Percentiles rank a stretch among this genome's conserved stretches.
phyloP scores from a whole-genome alignment of 768 basidiomycete genomes.

The Stropharia rugosoannulata region DNA sequence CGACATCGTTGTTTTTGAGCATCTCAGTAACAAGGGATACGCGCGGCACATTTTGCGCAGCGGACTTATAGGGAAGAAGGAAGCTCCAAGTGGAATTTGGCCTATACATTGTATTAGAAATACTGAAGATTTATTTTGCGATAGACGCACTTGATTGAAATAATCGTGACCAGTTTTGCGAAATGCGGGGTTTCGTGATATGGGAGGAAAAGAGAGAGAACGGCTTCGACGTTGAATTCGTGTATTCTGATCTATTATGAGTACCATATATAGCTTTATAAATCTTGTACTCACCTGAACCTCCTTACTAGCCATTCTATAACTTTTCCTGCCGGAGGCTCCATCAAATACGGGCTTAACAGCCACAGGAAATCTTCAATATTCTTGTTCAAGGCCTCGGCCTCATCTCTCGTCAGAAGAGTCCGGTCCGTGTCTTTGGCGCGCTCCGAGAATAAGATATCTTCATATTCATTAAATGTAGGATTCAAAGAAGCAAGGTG shows the following conservation, averaged over 20 bases:
- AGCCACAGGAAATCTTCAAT: slow-evolving; percentile 65
- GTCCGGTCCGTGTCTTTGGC: slow-evolving; percentile 80
- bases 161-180: slow-evolving; percentile 86
- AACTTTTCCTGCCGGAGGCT: slow-evolving; percentile 77
- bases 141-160: slow-evolving; percentile 64
- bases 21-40: slow-evolving; percentile 74
- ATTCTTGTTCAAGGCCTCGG: slow-evolving; percentile 57
- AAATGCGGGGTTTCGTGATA: slow-evolving; percentile 96
- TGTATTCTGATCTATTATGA: slow-evolving; percentile 59
- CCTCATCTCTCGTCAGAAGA: slow-evolving; percentile 61
- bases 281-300: slow-evolving; percentile 71
- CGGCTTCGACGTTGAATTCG: slow-evolving; percentile 84
- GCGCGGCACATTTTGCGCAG: slow-evolving; percentile 74
- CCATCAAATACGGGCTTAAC: slow-evolving; percentile 80
- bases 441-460: slow-evolving; percentile 75
- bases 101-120: slow-evolving; percentile 30
- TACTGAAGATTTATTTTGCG: background rate
- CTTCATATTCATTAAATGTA: slow-evolving; percentile 59
- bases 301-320: slow-evolving; percentile 94
- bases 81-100: slow-evolving; percentile 65
- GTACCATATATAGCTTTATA: background rate
- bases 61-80: slow-evolving; percentile 73
- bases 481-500: slow-evolving; percentile 68
- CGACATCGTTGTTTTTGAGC: slow-evolving; percentile 65
- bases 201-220: slow-evolving; percentile 84